phyloP scores from a whole-genome alignment of 75 land plant species.

The Sequoia sempervirens region DNA sequence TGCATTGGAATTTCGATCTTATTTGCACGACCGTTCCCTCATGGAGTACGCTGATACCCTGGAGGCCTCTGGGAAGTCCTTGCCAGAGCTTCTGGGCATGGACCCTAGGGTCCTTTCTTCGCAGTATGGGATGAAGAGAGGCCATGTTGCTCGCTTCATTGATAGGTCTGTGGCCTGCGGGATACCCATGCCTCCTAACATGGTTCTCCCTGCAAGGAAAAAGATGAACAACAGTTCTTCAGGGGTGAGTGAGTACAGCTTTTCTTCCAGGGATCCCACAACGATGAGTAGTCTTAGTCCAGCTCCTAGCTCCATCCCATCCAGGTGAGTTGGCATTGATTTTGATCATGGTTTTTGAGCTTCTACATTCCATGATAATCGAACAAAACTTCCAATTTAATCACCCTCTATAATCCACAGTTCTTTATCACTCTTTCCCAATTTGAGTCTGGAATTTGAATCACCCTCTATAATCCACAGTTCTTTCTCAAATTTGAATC shows the following conservation, averaged over 20 bases:
- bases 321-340: slow-evolving; percentile 16
- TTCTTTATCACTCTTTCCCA: too few species aligned
- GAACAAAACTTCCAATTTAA: too few species aligned
- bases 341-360: slow-evolving; percentile 16
- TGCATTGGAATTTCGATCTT: slow-evolving; percentile 57
- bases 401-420: too few species aligned
- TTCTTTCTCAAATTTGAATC: too few species aligned
- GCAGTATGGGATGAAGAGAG: slow-evolving; percentile 60
- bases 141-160: slow-evolving; percentile 64
- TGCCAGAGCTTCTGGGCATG: slow-evolving; percentile 42
- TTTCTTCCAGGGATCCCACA: neutral
- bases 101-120: slow-evolving; percentile 31
- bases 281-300: neutral
- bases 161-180: slow-evolving; percentile 41
- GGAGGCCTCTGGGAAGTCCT: slow-evolving; percentile 49
- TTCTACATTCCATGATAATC: neutral
- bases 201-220: slow-evolving; percentile 3
- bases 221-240: neutral
- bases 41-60: slow-evolving; percentile 61
- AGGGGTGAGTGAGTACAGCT: neutral
- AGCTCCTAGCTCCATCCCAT: neutral
- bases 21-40: slow-evolving; percentile 56
- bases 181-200: slow-evolving; percentile 19
- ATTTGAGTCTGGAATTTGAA: too few species aligned
- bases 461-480: too few species aligned